Evolutionary conservation across 2,329 filamentous ascomycete genomes (phyloP).

Genomic region (Dactylellina drechsleri): DNA sequence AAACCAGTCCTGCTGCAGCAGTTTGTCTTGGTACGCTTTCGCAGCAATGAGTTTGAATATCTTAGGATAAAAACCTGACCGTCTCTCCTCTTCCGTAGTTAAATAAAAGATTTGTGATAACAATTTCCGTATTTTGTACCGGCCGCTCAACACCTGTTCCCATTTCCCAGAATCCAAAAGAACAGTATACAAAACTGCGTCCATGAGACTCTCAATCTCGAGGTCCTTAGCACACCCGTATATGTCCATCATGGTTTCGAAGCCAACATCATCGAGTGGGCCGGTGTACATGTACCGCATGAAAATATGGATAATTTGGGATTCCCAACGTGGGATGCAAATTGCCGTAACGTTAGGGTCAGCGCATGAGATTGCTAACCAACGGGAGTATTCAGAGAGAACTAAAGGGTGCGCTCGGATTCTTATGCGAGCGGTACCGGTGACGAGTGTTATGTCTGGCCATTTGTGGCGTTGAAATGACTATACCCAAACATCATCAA

Average conservation of each 20-base stretch:
- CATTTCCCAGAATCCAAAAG: constrained; percentile 22
- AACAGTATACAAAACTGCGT: constrained; percentile 19
- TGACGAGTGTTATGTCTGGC: constrained; percentile 32
- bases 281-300: constrained; percentile 34
- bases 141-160: constrained; percentile 16
- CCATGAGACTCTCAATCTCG: constrained; percentile 27
- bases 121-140: constrained; percentile 8
- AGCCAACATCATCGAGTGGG: constrained; percentile 7
- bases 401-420: constrained; percentile 34
- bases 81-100: constrained; percentile 24
- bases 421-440: constrained; percentile 18
- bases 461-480: constrained; percentile 29
- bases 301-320: constrained; percentile 16
- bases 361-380: constrained; percentile 15
- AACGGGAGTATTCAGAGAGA: constrained; percentile 31
- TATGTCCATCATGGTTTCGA: constrained; percentile 31
- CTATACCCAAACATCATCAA: background rate
- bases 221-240: constrained; percentile 44
- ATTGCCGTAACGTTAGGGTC: constrained; percentile 26
- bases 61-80: constrained; percentile 15
- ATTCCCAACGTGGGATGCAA: constrained; percentile 30
- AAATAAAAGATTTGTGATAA: constrained; percentile 30
- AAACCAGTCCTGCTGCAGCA: constrained; percentile 30
- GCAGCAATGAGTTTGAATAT: constrained; percentile 28
- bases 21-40: constrained; percentile 10